Evolutionary conservation across 192 early-diverging fungal genomes (phyloP).

Genomic region (Backusella mclennaniae): DNA sequence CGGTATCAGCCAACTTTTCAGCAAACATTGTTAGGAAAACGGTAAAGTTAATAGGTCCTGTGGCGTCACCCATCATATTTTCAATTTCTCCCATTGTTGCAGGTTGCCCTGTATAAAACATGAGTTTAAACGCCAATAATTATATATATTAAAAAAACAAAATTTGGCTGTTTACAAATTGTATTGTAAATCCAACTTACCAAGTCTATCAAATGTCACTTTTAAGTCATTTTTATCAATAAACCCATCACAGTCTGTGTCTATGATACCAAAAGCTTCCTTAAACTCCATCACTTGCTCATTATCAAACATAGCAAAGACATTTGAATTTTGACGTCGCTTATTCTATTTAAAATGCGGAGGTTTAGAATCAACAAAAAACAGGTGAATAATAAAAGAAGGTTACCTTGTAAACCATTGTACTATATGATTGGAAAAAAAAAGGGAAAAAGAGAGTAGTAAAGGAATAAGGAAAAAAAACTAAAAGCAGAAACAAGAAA

Average conservation of each 20-base stretch:
- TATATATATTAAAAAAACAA: background rate
- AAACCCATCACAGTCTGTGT: constrained; percentile 90
- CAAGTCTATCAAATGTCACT: constrained; percentile 82
- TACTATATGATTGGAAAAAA: background rate
- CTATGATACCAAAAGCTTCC: constrained; percentile 95
- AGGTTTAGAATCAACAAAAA: background rate
- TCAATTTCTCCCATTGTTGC: constrained; percentile 82
- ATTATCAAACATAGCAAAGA: constrained; percentile 97
- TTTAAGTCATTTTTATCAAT: constrained; percentile 92
- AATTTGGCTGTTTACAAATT: background rate
- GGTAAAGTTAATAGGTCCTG: constrained; percentile 93
- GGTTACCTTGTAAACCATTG: background rate
- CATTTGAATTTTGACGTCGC: constrained; percentile 89
- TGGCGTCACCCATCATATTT: constrained; percentile 87
- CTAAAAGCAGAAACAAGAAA: background rate
- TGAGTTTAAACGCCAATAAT: background rate
- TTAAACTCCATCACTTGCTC: constrained; percentile 96
- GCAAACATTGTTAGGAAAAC: constrained; percentile 97
- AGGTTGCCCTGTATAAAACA: constrained; percentile 49
- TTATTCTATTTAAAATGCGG: constrained; percentile 10
- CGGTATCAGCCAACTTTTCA: constrained; percentile 88
- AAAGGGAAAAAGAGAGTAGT: background rate
- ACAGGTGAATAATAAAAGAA: background rate
- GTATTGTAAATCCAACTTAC: constrained; percentile 30
- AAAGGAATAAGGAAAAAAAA: background rate